Evolutionary conservation across 78 protist species (phyloP), one percentile per base, ranked within the genome.

Genomic region (Chrysochromulina tobinii): DNA sequence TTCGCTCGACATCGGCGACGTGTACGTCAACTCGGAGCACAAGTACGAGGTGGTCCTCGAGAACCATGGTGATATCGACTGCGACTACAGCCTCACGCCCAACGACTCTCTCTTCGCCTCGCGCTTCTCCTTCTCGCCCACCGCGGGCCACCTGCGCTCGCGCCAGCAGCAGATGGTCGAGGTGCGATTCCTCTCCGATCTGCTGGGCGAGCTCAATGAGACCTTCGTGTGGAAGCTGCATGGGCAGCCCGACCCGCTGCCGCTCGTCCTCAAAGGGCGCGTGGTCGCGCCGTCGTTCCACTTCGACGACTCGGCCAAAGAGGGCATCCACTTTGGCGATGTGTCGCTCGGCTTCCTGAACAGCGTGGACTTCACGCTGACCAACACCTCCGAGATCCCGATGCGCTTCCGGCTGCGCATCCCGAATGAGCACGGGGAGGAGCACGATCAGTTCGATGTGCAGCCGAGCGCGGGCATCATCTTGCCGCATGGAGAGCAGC

Each of bases 251-350:
- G 61, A 3, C 15, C 85, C 61, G 55, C 85, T 77, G 59, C 85
- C 85, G 54, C 54, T 77, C 21, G 2, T 1, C 25, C 8, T 77
- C 61, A 77, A 77, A 15, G 85, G 85, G 85, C 85, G 85, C 57
- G 95, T 93, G 15, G 53, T 95, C 72, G 97, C 96, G 59, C 97
- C 97, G 20, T 87, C 93, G 55, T 95, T 95, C 89, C 59, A 90
- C 87, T 59, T 91, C 58, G 95, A 93, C 53, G 12, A 15, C 27
- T 51, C 27, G 20, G 57, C 20, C 48, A 86, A 50, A n/a, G 69
- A 84, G 18, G 87, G 18, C 61, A 53, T 95, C 21, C 93, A 84
- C 66, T 95, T 88, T 27, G 95, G 94, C 14, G 1, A 0, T n/a
- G 92, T 93, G 25, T 67, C 93, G 51, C 88, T 73, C 50, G 94